phyloP scores from a whole-genome alignment of 768 basidiomycete genomes.

The Dentipellis fragilis region DNA sequence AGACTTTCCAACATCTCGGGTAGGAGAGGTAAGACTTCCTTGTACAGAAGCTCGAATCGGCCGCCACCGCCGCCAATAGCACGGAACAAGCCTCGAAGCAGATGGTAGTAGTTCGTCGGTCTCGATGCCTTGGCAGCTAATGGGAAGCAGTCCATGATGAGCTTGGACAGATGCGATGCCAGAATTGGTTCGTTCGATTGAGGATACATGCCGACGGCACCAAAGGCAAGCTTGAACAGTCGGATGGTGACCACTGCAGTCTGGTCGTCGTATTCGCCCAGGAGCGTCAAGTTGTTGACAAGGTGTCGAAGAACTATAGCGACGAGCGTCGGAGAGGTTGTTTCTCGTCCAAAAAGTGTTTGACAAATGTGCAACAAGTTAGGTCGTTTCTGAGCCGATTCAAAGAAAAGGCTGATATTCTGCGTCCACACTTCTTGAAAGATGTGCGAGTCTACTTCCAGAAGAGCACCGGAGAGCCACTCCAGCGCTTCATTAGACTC shows the following conservation, averaged over 20 bases:
- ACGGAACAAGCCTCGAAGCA: slow-evolving; percentile 86
- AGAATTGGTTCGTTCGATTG: slow-evolving; percentile 80
- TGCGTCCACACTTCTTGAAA: slow-evolving; percentile 96
- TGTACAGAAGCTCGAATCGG: slow-evolving; percentile 88
- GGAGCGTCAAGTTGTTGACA: slow-evolving; percentile 65
- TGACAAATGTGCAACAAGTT: slow-evolving; percentile 80
- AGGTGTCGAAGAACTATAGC: slow-evolving; percentile 85
- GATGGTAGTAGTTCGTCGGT: slow-evolving; percentile 86
- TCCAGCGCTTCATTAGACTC: slow-evolving; percentile 77
- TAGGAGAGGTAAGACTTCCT: slow-evolving; percentile 89
- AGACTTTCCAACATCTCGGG: slow-evolving; percentile 96
- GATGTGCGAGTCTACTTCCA: slow-evolving; percentile 81
- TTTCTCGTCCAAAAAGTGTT: slow-evolving; percentile 67
- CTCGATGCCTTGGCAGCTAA: slow-evolving; percentile 86
- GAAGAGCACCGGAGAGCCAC: slow-evolving; percentile 61
- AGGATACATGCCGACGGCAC: slow-evolving; percentile 69
- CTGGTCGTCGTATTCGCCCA: slow-evolving; percentile 80
- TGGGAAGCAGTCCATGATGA: slow-evolving; percentile 95
- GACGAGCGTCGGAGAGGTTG: slow-evolving; percentile 70
- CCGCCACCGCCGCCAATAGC: slow-evolving; percentile 89
- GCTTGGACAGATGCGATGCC: slow-evolving; percentile 83
- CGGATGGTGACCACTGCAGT: slow-evolving; percentile 79
- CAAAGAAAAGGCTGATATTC: slow-evolving; percentile 86
- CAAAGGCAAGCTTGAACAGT: slow-evolving; percentile 92
- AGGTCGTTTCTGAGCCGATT: slow-evolving; percentile 65